phyloP scores from a whole-genome alignment of 1,139 yeast genomes.

The Geotrichum klebahnii region DNA sequence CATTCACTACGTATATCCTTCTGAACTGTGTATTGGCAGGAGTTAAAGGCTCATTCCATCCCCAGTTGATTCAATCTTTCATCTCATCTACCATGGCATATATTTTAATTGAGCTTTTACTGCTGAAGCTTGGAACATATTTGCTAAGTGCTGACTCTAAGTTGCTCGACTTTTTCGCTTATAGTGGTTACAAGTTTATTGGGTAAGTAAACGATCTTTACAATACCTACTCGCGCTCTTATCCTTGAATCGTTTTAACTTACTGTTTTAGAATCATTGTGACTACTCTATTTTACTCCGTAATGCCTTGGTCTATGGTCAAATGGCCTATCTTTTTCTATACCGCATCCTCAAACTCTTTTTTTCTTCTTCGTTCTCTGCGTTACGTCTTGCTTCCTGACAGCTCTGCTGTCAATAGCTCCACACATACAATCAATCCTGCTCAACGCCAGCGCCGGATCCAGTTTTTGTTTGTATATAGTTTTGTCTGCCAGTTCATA shows the following conservation, averaged over 20 bases:
- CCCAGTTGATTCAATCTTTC: slow-evolving; percentile 83
- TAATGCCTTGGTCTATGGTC: slow-evolving; percentile 44
- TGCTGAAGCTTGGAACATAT: slow-evolving; percentile 61
- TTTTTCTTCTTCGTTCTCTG: slow-evolving; percentile 67
- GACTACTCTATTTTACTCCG: slow-evolving; percentile 40
- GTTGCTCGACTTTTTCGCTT: slow-evolving; percentile 79
- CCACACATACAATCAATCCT: slow-evolving; percentile 40
- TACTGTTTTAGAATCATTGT: slow-evolving; percentile 32
- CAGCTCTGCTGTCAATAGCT: slow-evolving; percentile 30
- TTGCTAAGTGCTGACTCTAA: slow-evolving; percentile 54
- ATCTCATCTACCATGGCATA: slow-evolving; percentile 89
- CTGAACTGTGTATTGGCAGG: slow-evolving; percentile 86
- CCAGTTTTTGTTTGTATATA: slow-evolving; percentile 79
- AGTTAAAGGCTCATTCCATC: slow-evolving; percentile 83
- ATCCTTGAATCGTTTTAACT: not conserved
- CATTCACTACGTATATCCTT: slow-evolving; percentile 80
- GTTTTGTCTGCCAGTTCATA: slow-evolving; percentile 72
- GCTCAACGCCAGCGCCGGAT: slow-evolving; percentile 77
- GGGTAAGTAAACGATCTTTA: slow-evolving; percentile 35
- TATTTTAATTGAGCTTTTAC: slow-evolving; percentile 62
- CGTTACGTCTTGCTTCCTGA: slow-evolving; percentile 67
- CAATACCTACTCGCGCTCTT: too few species aligned
- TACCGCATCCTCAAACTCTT: slow-evolving; percentile 42
- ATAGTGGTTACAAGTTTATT: slow-evolving; percentile 91
- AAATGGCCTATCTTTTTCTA: slow-evolving; percentile 44